Evolutionary conservation across 768 basidiomycete species (phyloP).

Genomic region (Dacryopinax primogenitus): DNA sequence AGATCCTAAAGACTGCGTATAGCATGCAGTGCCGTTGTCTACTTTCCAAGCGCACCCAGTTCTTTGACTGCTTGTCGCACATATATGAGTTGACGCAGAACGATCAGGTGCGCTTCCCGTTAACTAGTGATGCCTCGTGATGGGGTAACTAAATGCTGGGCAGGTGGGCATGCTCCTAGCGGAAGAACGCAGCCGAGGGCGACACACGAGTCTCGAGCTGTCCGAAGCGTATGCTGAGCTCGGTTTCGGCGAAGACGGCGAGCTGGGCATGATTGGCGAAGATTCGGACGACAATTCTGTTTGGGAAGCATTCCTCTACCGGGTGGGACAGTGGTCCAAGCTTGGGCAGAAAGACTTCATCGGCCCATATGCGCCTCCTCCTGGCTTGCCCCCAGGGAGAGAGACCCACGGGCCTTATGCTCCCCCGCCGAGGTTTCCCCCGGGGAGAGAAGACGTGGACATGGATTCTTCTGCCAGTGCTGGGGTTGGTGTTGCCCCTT

Average conservation of each 20-base stretch:
- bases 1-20: constrained; percentile 3
- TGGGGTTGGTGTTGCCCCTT: background rate
- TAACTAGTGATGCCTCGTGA: too few species aligned
- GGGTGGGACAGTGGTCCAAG: constrained; percentile 1
- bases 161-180: background rate
- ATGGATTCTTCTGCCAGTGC: too few species aligned
- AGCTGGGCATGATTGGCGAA: background rate
- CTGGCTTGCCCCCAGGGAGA: background rate
- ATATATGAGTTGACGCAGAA: background rate
- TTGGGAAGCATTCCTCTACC: background rate
- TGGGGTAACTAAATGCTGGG: too few species aligned
- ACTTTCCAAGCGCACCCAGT: background rate
- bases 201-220: background rate
- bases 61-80: background rate
- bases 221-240: constrained; percentile 1
- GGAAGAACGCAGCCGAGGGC: background rate
- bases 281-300: background rate
- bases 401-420: background rate
- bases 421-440: background rate
- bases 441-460: background rate
- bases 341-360: background rate
- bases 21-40: background rate
- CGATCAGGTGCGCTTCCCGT: too few species aligned
- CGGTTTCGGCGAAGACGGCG: constrained; percentile 3
- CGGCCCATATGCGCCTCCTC: background rate